phyloP scores from a whole-genome alignment of 495 filamentous ascomycete species.

The Neurospora sp. region DNA sequence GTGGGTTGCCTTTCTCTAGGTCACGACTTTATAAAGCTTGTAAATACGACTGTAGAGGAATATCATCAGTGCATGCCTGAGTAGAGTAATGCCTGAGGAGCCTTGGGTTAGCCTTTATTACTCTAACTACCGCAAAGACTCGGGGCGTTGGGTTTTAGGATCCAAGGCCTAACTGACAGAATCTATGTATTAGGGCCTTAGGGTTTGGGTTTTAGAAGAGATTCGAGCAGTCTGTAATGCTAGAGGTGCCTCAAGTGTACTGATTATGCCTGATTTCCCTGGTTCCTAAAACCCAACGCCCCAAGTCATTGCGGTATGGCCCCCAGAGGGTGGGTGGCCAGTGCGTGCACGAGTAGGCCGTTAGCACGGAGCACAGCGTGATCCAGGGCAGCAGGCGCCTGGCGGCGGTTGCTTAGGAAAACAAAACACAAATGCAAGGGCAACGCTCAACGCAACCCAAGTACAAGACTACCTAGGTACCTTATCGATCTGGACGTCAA shows the following conservation, averaged over 20 bases:
- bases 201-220: too few species aligned
- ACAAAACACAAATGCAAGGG: not conserved
- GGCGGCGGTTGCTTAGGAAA: not conserved
- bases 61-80: not conserved
- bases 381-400: not conserved
- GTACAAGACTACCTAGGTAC: not conserved
- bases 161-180: too few species aligned
- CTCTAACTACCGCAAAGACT: too few species aligned
- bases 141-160: too few species aligned
- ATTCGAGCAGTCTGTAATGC: too few species aligned
- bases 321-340: too few species aligned
- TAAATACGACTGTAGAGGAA: not conserved
- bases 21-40: not conserved
- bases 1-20: slow-evolving; percentile 7
- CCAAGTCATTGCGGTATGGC: too few species aligned
- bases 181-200: too few species aligned
- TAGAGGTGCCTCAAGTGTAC: too few species aligned
- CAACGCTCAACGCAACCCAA: not conserved
- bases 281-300: too few species aligned
- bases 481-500: not conserved
- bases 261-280: too few species aligned
- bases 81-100: not conserved
- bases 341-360: too few species aligned
- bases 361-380: not conserved
- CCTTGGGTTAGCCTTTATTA: not conserved